Conservation (phyloP, 352 stramenopile species). For the Globisporangium heterothallicum region DNA sequence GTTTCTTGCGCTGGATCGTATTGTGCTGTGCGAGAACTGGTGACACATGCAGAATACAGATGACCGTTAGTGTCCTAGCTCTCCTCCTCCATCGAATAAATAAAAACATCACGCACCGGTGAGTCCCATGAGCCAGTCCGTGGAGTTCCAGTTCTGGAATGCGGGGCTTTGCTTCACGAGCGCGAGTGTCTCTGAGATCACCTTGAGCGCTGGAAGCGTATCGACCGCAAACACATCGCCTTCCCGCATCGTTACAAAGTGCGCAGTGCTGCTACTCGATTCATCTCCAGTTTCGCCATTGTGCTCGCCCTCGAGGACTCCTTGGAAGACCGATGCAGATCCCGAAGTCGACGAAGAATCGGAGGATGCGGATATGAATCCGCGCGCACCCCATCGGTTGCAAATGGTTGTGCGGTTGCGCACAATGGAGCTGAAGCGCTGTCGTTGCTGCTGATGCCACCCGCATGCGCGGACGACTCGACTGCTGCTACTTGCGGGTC, state of each 20-base stretch:
- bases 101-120: slow-evolving; percentile 27
- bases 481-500: no score
- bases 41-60: no score
- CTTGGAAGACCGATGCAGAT: slow-evolving; percentile 6
- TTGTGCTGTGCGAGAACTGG: slow-evolving; percentile 68
- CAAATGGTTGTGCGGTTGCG: background rate
- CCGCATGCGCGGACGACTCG: no score
- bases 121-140: slow-evolving; percentile 78
- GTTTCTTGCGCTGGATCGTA: slow-evolving; percentile 29
- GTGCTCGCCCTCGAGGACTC: background rate
- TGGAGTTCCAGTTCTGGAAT: slow-evolving; percentile 63
- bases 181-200: slow-evolving; percentile 65
- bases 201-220: slow-evolving; percentile 67
- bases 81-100: no score
- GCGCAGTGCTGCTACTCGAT: background rate
- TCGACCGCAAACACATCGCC: slow-evolving; percentile 44
- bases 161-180: slow-evolving; percentile 51
- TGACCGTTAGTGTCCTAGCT: no score
- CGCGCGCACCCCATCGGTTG: background rate
- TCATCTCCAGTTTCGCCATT: background rate
- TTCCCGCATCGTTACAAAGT: background rate
- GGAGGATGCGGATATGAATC: slow-evolving; percentile 7
- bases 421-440: background rate
- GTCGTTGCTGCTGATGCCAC: background rate
- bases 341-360: background rate